Evolutionary conservation across 129 eudicot genomes (phyloP).

Genomic region (Arctium minus): DNA sequence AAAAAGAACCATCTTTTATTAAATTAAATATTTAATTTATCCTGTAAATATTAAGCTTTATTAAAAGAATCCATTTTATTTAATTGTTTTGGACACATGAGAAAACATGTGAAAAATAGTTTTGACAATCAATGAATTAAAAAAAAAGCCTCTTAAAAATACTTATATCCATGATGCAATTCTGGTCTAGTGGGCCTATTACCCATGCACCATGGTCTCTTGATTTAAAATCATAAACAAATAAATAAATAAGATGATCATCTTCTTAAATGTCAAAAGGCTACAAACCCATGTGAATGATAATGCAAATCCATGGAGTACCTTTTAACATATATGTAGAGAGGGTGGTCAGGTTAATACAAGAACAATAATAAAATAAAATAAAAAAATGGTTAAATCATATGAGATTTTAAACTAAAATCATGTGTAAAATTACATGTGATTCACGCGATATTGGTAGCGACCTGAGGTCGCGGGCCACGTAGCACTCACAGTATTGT

Average conservation of each 20-base stretch:
- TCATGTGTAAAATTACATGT: too few relatives aligned
- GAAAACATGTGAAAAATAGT: neutral
- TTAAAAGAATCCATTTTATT: neutral
- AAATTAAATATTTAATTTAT: too few relatives aligned
- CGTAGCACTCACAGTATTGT: too few relatives aligned
- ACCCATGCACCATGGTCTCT: constrained; percentile 7
- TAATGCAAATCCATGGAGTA: neutral
- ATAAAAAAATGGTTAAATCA: too few relatives aligned
- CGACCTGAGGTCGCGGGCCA: too few relatives aligned
- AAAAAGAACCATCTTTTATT: too few relatives aligned
- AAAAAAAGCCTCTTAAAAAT: neutral
- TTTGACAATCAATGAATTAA: neutral
- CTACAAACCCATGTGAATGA: constrained; percentile 12
- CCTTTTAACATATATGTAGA: neutral
- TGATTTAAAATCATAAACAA: neutral
- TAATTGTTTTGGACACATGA: neutral
- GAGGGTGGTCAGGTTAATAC: too few relatives aligned
- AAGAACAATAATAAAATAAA: too few relatives aligned
- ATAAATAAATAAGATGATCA: neutral
- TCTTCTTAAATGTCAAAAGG: constrained; percentile 3
- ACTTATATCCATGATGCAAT: neutral
- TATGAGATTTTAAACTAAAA: too few relatives aligned
- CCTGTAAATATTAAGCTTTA: neutral
- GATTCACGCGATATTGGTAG: too few relatives aligned
- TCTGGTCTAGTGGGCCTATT: neutral